Evolutionary conservation across 23 red algal species (phyloP).

Genomic region (Gracilaria domingensis): DNA sequence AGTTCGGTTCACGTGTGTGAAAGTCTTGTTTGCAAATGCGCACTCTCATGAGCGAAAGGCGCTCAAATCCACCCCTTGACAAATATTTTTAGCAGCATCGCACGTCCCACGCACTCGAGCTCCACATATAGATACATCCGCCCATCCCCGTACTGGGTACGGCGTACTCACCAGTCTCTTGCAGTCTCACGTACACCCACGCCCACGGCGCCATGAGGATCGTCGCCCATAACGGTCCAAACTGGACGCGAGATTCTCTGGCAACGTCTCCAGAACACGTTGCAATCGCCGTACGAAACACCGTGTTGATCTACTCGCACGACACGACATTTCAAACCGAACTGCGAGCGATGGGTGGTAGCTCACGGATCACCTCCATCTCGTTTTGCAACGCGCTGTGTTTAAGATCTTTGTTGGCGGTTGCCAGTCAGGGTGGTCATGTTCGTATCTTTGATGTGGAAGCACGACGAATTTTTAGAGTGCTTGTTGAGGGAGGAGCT

Average conservation of each 20-base stretch:
- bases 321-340: not conserved
- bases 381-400: constrained; percentile 28
- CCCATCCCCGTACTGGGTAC: no score
- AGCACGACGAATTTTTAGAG: constrained; percentile 47
- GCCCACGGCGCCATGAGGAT: constrained; percentile 9
- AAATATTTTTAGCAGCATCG: no score
- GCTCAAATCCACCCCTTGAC: no score
- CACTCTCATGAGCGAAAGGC: no score
- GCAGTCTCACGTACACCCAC: not conserved
- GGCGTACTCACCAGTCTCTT: not conserved
- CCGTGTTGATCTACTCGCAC: constrained; percentile 52
- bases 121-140: no score
- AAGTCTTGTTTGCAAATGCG: no score
- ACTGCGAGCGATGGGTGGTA: constrained; percentile 25
- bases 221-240: constrained; percentile 57
- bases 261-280: not conserved
- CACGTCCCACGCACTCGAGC: no score
- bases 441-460: constrained; percentile 55
- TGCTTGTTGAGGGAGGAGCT: not conserved
- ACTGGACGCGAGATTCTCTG: constrained; percentile 33
- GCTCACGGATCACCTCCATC: constrained; percentile 5
- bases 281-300: constrained; percentile 38
- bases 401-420: constrained; percentile 34
- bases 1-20: no score
- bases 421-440: constrained; percentile 25